A percentile compares a stretch with the other conserved stretches of the same genome.
These are phyloP conservation scores for Pseudogymnoascus sp. DNA, from an alignment of 2,329 filamentous ascomycete genomes.

Conservation along the genomic window DNA sequence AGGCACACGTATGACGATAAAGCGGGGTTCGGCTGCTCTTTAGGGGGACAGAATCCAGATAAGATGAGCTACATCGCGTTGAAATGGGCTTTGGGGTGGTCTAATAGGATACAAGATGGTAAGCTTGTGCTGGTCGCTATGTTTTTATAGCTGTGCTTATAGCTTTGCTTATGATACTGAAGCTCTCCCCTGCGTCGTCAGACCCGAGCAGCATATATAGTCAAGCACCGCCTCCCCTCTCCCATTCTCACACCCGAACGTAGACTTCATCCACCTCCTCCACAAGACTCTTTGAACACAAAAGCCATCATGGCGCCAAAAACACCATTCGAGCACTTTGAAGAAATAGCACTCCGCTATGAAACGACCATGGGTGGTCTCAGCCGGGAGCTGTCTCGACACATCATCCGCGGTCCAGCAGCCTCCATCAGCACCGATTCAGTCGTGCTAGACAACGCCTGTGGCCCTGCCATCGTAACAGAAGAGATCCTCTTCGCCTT, in stretches of 20 bases:
- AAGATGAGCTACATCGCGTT: background rate
- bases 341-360: constrained; percentile 19
- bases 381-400: constrained; percentile 20
- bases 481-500: constrained; percentile 19
- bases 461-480: constrained; percentile 26
- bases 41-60: background rate
- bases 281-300: background rate
- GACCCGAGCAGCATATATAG: background rate
- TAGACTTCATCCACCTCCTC: background rate
- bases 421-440: constrained; percentile 3
- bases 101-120: background rate
- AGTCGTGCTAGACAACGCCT: constrained; percentile 28
- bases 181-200: background rate
- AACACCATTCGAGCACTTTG: background rate
- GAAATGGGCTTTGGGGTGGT: background rate
- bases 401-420: constrained; percentile 13
- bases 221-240: background rate
- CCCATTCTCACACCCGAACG: background rate
- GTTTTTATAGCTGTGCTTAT: background rate
- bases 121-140: background rate
- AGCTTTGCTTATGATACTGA: background rate
- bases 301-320: background rate
- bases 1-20: background rate
- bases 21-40: background rate
- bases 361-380: constrained; percentile 20